A percentile compares a stretch with the other conserved stretches of the same genome.
These are phyloP conservation scores for Penicillium macrosclerotiorum DNA, from an alignment of 495 filamentous ascomycete genomes.

Conservation along the genomic window DNA sequence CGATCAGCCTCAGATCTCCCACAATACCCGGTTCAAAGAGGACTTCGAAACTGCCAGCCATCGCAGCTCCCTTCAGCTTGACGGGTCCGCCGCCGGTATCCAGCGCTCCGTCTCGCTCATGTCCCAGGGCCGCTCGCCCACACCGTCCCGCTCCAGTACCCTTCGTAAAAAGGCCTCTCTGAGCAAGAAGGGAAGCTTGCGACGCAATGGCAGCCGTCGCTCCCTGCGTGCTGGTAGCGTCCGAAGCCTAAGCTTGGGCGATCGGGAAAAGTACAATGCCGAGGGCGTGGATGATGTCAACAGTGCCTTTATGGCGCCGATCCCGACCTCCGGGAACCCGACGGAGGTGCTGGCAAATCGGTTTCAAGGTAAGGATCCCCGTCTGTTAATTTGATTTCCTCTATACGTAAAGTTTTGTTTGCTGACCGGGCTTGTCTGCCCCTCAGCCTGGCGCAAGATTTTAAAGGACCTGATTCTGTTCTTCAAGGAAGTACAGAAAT, in stretches of 20 bases:
- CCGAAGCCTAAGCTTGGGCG: constrained; percentile 65
- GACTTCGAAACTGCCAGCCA: constrained; percentile 68
- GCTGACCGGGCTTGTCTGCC: constrained; percentile 10
- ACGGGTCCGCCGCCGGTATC: constrained; percentile 41
- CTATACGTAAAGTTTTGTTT: neutral
- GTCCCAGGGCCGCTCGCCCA: constrained; percentile 47
- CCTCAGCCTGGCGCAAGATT: constrained; percentile 85
- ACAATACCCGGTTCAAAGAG: constrained; percentile 61
- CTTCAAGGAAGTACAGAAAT: constrained; percentile 87
- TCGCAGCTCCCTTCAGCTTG: constrained; percentile 59
- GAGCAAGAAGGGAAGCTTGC: constrained; percentile 68
- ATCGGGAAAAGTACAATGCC: constrained; percentile 51
- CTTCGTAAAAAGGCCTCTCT: constrained; percentile 84
- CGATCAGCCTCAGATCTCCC: constrained; percentile 42
- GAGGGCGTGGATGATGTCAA: constrained; percentile 69
- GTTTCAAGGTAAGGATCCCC: constrained; percentile 70
- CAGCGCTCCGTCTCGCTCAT: constrained; percentile 54
- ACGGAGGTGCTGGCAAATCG: constrained; percentile 87
- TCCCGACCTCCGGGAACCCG: constrained; percentile 82
- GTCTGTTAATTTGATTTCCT: neutral
- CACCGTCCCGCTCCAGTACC: constrained; percentile 70
- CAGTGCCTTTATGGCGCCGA: constrained; percentile 82
- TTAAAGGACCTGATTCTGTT: constrained; percentile 94
- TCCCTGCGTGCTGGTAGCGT: constrained; percentile 80
- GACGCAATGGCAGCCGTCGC: constrained; percentile 72